Evolutionary conservation across 2,329 filamentous ascomycete genomes (phyloP).

Genomic region (Botrytis medusae): DNA sequence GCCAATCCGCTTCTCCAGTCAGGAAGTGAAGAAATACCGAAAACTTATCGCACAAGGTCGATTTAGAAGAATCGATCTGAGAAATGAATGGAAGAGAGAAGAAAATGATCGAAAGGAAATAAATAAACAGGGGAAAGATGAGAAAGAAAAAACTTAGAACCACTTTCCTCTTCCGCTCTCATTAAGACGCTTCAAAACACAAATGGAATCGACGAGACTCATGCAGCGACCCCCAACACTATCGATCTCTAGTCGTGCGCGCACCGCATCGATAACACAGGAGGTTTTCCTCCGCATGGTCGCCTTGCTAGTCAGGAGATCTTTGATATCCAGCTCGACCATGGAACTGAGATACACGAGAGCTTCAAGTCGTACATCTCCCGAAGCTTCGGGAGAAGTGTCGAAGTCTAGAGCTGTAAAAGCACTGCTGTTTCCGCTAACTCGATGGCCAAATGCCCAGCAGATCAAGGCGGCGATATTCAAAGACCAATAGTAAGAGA

Average conservation of each 20-base stretch:
- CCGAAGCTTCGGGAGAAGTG: neutral
- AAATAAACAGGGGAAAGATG: neutral
- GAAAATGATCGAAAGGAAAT: neutral
- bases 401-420: neutral
- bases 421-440: neutral
- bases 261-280: conserved; percentile 50
- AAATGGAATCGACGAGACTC: conserved; percentile 53
- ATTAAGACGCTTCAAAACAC: conserved; percentile 53
- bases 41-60: neutral
- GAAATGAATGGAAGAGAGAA: neutral
- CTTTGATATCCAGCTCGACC: conserved; percentile 44
- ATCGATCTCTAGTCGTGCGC: conserved; percentile 50
- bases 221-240: conserved; percentile 50
- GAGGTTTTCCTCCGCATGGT: conserved; percentile 46
- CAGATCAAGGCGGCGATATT: conserved; percentile 59
- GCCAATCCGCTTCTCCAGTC: neutral
- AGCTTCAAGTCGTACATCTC: conserved; percentile 31
- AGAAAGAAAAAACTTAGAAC: conserved; percentile 40
- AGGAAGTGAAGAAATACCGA: neutral
- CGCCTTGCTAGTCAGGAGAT: conserved; percentile 42
- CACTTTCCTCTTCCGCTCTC: conserved; percentile 46
- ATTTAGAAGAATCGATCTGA: neutral
- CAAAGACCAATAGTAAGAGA: conserved; percentile 55
- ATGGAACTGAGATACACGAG: conserved; percentile 42
- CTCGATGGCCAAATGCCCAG: conserved; percentile 54